Conservation (phyloP, 495 filamentous ascomycete genomes). For the Tuber magnatum region DNA sequence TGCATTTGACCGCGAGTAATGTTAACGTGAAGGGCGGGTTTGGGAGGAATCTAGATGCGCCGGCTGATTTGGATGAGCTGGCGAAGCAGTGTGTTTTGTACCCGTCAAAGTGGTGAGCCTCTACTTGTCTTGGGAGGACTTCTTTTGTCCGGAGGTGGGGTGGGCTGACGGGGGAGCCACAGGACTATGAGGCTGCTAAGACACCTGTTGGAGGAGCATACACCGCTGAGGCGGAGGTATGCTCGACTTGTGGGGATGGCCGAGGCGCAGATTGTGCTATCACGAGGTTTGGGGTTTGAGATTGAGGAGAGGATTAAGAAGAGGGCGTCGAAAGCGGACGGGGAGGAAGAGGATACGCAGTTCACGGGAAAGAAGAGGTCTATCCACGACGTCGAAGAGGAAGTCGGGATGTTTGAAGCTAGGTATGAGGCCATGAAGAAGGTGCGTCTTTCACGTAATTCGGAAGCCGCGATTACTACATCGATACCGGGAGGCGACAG, state of each 20-base stretch:
- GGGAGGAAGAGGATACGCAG: neutral
- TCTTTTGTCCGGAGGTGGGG: neutral
- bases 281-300: neutral
- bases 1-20: conserved; percentile 24
- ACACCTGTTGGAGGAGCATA: conserved; percentile 26
- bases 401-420: conserved; percentile 33
- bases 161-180: neutral
- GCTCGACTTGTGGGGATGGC: conserved; percentile 26
- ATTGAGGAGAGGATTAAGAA: conserved; percentile 8
- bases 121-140: neutral
- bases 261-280: conserved; percentile 20
- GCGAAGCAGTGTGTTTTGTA: conserved; percentile 28
- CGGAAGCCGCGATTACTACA: neutral
- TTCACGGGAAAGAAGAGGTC: conserved; percentile 14
- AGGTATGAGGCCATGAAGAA: conserved; percentile 27
- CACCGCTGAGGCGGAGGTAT: conserved; percentile 28
- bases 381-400: conserved; percentile 37
- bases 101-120: conserved; percentile 33
- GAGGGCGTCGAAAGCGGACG: neutral
- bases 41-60: conserved; percentile 6
- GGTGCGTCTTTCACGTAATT: conserved; percentile 12
- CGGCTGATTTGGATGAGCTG: conserved; percentile 26
- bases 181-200: conserved; percentile 37
- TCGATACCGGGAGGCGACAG: neutral
- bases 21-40: conserved; percentile 6